Conservation (phyloP, 148 eudicot genomes). For the Rhododendron williamsianum region DNA sequence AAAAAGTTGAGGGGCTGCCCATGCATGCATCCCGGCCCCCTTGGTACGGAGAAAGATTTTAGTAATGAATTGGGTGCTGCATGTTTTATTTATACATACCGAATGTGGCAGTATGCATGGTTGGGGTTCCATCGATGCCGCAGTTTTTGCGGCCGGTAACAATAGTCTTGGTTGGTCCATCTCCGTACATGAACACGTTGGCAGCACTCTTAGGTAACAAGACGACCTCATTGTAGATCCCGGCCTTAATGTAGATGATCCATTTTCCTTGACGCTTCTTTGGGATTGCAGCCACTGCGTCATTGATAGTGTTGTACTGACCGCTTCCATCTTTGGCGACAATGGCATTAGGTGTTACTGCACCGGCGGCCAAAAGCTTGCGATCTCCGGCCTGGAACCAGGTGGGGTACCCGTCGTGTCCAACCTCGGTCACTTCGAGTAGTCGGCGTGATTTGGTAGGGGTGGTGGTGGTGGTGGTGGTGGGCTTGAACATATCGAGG, state of each 20-base stretch:
- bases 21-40: no score
- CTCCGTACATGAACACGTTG: conserved; percentile 66
- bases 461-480: neutral
- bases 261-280: conserved; percentile 34
- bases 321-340: conserved; percentile 70
- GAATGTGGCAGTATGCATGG: conserved; percentile 54
- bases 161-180: conserved; percentile 58
- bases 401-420: conserved; percentile 30
- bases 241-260: conserved; percentile 59
- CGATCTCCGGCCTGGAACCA: conserved; percentile 47
- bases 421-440: conserved; percentile 25
- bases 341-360: conserved; percentile 10
- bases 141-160: conserved; percentile 37
- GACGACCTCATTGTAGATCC: conserved; percentile 48
- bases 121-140: conserved; percentile 16
- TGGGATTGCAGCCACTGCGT: conserved; percentile 51
- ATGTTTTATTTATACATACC: neutral
- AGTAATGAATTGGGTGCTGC: neutral
- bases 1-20: no score
- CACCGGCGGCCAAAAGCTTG: conserved; percentile 18
- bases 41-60: neutral
- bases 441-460: conserved; percentile 18
- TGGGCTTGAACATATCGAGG: neutral
- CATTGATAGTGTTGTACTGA: conserved; percentile 42
- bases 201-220: conserved; percentile 25